Evolutionary conservation across 208 protist genomes (phyloP).

Genomic region (Herpetomonas samuelpessoai): DNA sequence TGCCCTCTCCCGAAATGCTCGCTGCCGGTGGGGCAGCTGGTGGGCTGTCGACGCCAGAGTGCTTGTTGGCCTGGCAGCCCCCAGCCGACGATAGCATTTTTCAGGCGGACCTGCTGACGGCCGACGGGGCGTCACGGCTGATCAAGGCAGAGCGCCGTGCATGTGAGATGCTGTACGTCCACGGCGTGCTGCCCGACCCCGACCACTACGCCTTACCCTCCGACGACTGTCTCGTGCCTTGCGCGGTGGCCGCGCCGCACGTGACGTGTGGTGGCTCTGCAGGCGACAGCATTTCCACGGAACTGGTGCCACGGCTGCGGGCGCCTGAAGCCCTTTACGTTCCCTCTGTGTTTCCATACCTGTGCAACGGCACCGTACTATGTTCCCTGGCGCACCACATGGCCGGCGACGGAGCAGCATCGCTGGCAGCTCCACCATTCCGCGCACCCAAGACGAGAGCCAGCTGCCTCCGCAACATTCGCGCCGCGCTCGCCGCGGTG

Average conservation of each 20-base stretch:
- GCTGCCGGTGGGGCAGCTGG: slow-evolving; percentile 3
- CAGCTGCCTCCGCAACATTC: slow-evolving; percentile 58
- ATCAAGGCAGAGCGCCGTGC: slow-evolving; percentile 35
- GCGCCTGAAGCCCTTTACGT: slow-evolving; percentile 46
- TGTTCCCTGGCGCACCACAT: slow-evolving; percentile 34
- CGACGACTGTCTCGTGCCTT: slow-evolving; percentile 54
- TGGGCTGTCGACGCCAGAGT: neutral
- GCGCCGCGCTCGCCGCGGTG: slow-evolving; percentile 21
- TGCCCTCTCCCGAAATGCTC: slow-evolving; percentile 40
- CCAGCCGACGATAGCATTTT: slow-evolving; percentile 17
- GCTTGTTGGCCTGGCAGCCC: slow-evolving; percentile 39
- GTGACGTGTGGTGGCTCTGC: slow-evolving; percentile 30
- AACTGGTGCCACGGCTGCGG: slow-evolving; percentile 11
- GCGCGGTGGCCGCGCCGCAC: slow-evolving; percentile 45
- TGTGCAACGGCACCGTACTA: slow-evolving; percentile 72
- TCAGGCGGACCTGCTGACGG: neutral
- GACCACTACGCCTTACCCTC: slow-evolving; percentile 44
- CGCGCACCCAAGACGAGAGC: slow-evolving; percentile 27
- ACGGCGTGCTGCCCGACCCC: slow-evolving; percentile 52
- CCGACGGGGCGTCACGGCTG: slow-evolving; percentile 15
- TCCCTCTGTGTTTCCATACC: slow-evolving; percentile 74
- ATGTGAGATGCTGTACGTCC: slow-evolving; percentile 44
- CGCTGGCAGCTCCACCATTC: slow-evolving; percentile 24
- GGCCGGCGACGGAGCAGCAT: slow-evolving; percentile 7
- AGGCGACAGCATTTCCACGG: slow-evolving; percentile 3